Conservation (phyloP, 2,329 filamentous ascomycete species). For the Diaporthe sp. region DNA sequence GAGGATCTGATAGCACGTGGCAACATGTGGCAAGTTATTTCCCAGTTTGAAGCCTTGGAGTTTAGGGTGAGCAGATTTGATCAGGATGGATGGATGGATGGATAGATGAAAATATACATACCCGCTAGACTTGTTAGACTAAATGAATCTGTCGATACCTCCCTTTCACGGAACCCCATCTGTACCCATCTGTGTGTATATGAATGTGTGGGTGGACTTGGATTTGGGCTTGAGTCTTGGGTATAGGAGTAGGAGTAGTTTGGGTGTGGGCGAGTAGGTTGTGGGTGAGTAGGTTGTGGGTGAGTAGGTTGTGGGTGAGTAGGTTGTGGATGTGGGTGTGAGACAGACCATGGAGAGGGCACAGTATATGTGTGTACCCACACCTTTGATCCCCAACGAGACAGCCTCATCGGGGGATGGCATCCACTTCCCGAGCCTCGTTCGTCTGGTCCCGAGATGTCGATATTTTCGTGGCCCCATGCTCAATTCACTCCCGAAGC, state of each 20-base stretch:
- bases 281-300: too few relatives aligned
- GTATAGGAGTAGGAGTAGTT: background rate
- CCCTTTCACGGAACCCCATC: background rate
- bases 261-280: background rate
- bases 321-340: background rate
- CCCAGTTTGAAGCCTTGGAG: background rate
- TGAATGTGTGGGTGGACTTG: background rate
- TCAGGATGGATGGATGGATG: background rate
- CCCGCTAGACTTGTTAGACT: background rate
- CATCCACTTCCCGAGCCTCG: background rate
- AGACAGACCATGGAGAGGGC: background rate
- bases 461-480: background rate
- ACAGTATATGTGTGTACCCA: background rate
- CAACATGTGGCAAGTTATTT: background rate
- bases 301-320: too few relatives aligned
- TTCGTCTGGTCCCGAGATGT: background rate
- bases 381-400: background rate
- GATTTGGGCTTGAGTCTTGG: background rate
- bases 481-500: background rate
- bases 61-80: background rate
- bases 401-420: background rate
- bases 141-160: background rate
- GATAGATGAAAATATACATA: background rate
- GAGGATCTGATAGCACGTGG: conserved; percentile 44
- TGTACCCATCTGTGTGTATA: too few relatives aligned